phyloP scores from a whole-genome alignment of 768 basidiomycete genomes.

The Amanita inopinata region DNA sequence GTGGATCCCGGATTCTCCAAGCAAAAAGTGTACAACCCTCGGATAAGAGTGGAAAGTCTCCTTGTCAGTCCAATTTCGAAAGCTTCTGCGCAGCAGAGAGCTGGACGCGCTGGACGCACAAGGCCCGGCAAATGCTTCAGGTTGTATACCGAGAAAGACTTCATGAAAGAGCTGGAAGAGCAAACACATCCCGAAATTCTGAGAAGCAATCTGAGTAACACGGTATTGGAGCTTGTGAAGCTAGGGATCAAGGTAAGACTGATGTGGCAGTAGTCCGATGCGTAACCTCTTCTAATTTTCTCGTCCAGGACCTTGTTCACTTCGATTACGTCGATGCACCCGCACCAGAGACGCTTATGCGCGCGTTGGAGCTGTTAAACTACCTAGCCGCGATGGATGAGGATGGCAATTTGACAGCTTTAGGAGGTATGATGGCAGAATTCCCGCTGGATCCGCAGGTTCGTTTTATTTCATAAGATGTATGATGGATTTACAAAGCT shows the following conservation, averaged over 20 bases:
- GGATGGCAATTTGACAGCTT: slow-evolving; percentile 79
- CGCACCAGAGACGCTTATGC: slow-evolving; percentile 94
- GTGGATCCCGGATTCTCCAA: slow-evolving; percentile 97
- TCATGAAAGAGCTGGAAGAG: slow-evolving; percentile 91
- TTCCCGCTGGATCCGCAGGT: slow-evolving; percentile 99
- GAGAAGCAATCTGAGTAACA: slow-evolving; percentile 86
- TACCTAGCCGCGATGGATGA: slow-evolving; percentile 90
- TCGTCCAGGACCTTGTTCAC: slow-evolving; percentile 60
- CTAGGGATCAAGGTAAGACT: slow-evolving; percentile 70
- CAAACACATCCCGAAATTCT: slow-evolving; percentile 97
- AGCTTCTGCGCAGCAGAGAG: slow-evolving; percentile 91
- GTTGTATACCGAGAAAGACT: slow-evolving; percentile 95
- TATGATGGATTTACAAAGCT: slow-evolving; percentile 1
- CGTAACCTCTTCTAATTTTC: background rate
- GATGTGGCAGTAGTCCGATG: background rate
- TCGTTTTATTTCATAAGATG: slow-evolving; percentile 10
- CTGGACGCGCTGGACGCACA: slow-evolving; percentile 94
- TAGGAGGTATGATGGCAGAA: slow-evolving; percentile 92
- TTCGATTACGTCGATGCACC: slow-evolving; percentile 93
- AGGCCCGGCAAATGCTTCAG: slow-evolving; percentile 96
- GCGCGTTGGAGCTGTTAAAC: slow-evolving; percentile 89
- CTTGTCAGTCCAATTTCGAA: slow-evolving; percentile 94
- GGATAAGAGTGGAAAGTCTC: slow-evolving; percentile 91
- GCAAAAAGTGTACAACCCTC: slow-evolving; percentile 97
- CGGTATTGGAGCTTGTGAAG: slow-evolving; percentile 89